Evolutionary conservation across 192 early-diverging fungal genomes (phyloP), one percentile per base, ranked within the genome.

Genomic region (Entrophospora sp.): DNA sequence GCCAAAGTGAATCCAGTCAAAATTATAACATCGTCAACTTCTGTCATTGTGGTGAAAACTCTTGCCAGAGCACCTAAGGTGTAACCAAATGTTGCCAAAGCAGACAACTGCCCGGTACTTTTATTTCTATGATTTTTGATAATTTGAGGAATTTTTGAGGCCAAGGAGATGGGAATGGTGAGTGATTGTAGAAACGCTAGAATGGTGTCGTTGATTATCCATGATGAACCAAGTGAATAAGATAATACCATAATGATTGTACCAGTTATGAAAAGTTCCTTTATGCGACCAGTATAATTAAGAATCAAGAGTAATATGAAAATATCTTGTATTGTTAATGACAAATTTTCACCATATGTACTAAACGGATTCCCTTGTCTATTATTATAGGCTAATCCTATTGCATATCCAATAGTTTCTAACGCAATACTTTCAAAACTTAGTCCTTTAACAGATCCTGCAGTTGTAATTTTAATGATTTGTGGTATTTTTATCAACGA

Each of bases 401-500:
- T 90, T 14, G 83, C 75, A 36, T 86, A 88, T 35, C 92, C 85
- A 25, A 86, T 53, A 12, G 93, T 88, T 72, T 99, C 97, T 31
- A 99, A 76, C 4, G 90, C 66, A 64, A 91, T 90, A 5, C 87
- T 84, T 12, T 79, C 70, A 61, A 95, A 77, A 9, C 89, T 93
- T 51, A 99, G 80, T 2, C 96, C 96, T 49, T 81, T 76, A 13
- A 86, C 87, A 30, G 89, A 90, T 51, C 75, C 60, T 36, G 85
- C 77, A 22, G 71, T 70, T 18, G 91, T 49, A 49, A 97, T 95
- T 64, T 95, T 99, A 71, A 92, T 70, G 32, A 99, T 95, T 77
- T 99, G 95, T 7, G 97, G 97, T 28, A 99, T 73, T 74, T 99
- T 99, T 60, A 97, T 84, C 36, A 97, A 85, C 34, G 89, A 85